Evolutionary conservation across 805 yeast genomes (phyloP).

Genomic region (Candida silvatica): DNA sequence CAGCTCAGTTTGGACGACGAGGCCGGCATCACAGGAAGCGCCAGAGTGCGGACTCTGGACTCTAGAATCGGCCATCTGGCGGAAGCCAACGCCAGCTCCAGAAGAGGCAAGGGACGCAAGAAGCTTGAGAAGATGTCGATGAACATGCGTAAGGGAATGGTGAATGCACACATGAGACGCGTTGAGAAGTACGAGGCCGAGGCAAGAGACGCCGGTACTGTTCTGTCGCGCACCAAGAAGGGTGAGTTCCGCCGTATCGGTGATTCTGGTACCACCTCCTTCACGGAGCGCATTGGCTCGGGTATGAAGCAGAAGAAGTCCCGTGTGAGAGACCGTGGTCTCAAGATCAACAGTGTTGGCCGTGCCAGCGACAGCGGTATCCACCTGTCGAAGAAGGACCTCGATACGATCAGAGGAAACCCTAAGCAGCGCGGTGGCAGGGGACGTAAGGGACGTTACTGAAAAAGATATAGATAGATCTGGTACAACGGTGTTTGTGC

Average conservation of each 20-base stretch:
- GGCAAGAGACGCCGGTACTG: slow-evolving; percentile 85
- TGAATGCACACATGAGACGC: slow-evolving; percentile 43
- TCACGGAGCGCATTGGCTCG: slow-evolving; percentile 44
- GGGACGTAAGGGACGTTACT: too few species aligned
- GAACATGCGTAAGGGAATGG: slow-evolving; percentile 80
- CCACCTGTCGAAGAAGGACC: slow-evolving; percentile 57
- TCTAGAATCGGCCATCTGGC: slow-evolving; percentile 46
- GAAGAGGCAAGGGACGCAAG: too few species aligned
- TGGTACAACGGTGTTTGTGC: not conserved
- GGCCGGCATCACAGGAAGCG: slow-evolving; percentile 55
- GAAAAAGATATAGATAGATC: slow-evolving; percentile 3
- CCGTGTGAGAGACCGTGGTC: slow-evolving; percentile 61
- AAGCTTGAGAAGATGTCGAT: slow-evolving; percentile 79
- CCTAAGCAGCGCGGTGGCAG: slow-evolving; percentile 1
- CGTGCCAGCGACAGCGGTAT: slow-evolving; percentile 73
- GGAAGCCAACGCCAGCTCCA: slow-evolving; percentile 29
- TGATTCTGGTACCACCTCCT: slow-evolving; percentile 44
- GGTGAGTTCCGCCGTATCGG: slow-evolving; percentile 54
- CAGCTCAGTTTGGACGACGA: slow-evolving; percentile 56
- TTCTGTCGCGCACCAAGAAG: slow-evolving; percentile 63
- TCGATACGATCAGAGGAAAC: slow-evolving; percentile 32
- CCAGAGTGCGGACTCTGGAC: slow-evolving; percentile 55
- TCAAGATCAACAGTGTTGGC: slow-evolving; percentile 71
- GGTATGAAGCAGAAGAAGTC: slow-evolving; percentile 27
- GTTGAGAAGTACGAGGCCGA: slow-evolving; percentile 56